These are phyloP conservation scores for Pichia phayaonensis DNA, from an alignment of 805 yeast species.

Conservation along the genomic window DNA sequence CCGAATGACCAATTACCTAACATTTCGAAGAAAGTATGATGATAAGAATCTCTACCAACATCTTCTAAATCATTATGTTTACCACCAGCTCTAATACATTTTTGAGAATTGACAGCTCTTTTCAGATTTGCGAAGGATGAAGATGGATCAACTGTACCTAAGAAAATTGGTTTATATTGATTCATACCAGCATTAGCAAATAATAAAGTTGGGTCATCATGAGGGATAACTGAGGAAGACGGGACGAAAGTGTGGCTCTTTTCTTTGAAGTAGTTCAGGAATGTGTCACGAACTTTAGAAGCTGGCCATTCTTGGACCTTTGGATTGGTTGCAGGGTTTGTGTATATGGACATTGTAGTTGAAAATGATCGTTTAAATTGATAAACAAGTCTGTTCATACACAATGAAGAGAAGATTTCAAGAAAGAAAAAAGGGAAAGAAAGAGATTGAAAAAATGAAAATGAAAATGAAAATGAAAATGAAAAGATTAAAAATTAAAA, in stretches of 20 bases:
- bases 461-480: too few species aligned
- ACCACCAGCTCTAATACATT: conserved; percentile 99
- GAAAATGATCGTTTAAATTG: conserved; percentile 1
- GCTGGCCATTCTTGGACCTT: conserved; percentile 38
- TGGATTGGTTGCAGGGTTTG: conserved; percentile 9
- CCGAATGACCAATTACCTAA: conserved; percentile 99
- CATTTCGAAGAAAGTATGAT: conserved; percentile 98
- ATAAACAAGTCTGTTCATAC: background rate
- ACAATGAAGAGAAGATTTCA: background rate
- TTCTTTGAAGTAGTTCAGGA: conserved; percentile 69
- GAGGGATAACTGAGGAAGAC: conserved; percentile 92
- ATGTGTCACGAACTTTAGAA: conserved; percentile 61
- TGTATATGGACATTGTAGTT: conserved; percentile 5
- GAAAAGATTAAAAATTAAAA: too few species aligned
- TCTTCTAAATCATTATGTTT: conserved; percentile 97
- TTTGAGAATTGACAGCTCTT: conserved; percentile 92
- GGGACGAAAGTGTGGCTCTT: conserved; percentile 75
- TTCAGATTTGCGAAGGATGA: conserved; percentile 77
- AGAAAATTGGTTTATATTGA: conserved; percentile 94
- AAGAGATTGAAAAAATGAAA: too few species aligned
- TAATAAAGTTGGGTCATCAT: conserved; percentile 92
- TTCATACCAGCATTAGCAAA: conserved; percentile 99
- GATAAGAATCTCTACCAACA: conserved; percentile 96
- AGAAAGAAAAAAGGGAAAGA: background rate
- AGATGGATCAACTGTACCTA: conserved; percentile 95